A percentile compares a stretch with the other conserved stretches of the same genome.
Conservation (phyloP, 495 filamentous ascomycete genomes). For the Talaromyces borbonicus region DNA sequence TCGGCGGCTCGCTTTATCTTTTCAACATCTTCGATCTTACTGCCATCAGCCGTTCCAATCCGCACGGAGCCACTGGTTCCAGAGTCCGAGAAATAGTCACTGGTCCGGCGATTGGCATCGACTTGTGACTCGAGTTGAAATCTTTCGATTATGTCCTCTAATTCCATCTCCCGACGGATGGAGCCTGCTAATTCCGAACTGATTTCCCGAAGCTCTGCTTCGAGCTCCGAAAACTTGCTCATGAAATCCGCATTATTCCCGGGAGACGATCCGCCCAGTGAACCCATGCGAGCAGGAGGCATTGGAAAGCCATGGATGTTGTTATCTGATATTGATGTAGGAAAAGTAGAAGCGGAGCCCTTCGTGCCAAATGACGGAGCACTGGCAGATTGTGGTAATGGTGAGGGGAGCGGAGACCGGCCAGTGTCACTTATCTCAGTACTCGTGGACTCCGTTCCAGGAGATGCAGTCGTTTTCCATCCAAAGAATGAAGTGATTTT, state of each 20-base stretch:
- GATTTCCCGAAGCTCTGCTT: slow-evolving; percentile 87
- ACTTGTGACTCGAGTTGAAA: slow-evolving; percentile 62
- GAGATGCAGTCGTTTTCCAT: slow-evolving; percentile 50
- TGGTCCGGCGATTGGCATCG: slow-evolving; percentile 60
- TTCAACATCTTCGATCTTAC: slow-evolving; percentile 72
- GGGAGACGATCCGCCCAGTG: slow-evolving; percentile 27
- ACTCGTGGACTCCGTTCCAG: slow-evolving; percentile 50
- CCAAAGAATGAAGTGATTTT: slow-evolving; percentile 63
- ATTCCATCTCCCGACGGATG: slow-evolving; percentile 89
- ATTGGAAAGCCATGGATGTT: slow-evolving; percentile 30
- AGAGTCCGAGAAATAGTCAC: slow-evolving; percentile 96
- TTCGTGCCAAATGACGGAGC: slow-evolving; percentile 29
- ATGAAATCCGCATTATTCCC: slow-evolving; percentile 37
- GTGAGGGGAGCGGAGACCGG: slow-evolving; percentile 49
- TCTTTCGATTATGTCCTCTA: slow-evolving; percentile 87
- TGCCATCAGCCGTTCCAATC: slow-evolving; percentile 58
- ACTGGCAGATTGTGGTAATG: slow-evolving; percentile 39
- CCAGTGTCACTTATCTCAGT: slow-evolving; percentile 56
- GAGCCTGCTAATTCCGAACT: slow-evolving; percentile 85
- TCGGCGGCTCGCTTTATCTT: slow-evolving; percentile 73
- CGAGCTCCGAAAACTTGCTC: slow-evolving; percentile 59
- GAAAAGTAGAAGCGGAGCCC: slow-evolving; percentile 18
- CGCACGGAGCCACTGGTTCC: slow-evolving; percentile 71
- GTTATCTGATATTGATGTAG: slow-evolving; percentile 35
- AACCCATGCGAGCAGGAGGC: slow-evolving; percentile 23